Evolutionary conservation across 2,329 filamentous ascomycete genomes (phyloP), one percentile per base, ranked within the genome.

Genomic region (Colletotrichum cereale): DNA sequence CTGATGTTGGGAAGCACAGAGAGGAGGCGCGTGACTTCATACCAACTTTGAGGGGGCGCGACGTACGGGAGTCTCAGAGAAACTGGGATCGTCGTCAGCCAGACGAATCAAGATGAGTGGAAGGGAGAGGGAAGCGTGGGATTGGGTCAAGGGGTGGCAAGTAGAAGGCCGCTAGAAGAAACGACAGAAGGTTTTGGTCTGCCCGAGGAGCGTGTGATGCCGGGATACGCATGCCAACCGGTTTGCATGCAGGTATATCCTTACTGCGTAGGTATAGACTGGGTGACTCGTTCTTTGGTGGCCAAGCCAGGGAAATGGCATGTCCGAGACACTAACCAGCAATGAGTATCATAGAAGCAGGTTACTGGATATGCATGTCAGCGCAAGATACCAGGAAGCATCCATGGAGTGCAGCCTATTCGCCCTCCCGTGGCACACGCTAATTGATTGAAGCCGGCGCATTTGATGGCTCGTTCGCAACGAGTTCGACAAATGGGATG

Each of bases 161-260:
- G 47, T 62, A 26, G 68, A 71, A 67, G 31, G 38, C 29, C 68
- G 64, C 68, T 71, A 71, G 68, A 71, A 71, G 57, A 21, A 31
- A 29, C 42, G 47, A 62, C 52, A 36, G 68, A 71, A 71, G 50
- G 57, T 18, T 44, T 61, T 47, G 60, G 31, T 62, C 60, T 42
- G 60, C 26, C 18, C 44, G 29, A n/a, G 16, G 56, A 62, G 34
- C 62, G 47, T 31, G 24, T 34, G 50, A 42, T 42, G 52, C 52
- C 38, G 57, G 56, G 64, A 50, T 67, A 21, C 36, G 68, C 64
- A 63, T 63, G 64, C 52, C 67, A 60, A n/a, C 53, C 47, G 44
- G 21, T 31, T 50, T 47, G 50, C 50, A 50, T 26, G 42, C 52
- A 42, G n/a, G n/a, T n/a, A n/a, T n/a, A n/a, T n/a, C n/a, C n/a